Evolutionary conservation across 345 rosid species (phyloP).

Genomic region (Xanthoceras sorbifolium): DNA sequence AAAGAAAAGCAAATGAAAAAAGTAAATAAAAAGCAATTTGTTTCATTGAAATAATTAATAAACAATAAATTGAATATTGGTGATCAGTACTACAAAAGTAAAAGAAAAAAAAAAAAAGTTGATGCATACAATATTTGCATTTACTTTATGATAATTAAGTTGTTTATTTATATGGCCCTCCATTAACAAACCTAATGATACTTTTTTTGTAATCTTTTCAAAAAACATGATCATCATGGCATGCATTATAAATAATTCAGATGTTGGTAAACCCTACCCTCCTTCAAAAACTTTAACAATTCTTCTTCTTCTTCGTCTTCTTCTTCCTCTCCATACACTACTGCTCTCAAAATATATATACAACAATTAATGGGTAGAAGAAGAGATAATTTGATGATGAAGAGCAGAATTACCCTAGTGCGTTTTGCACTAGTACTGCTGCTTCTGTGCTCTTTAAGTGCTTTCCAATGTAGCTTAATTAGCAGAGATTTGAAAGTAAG

Average conservation of each 20-base stretch:
- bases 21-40: not conserved
- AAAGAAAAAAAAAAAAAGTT: not conserved
- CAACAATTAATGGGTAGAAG: constrained; percentile 12
- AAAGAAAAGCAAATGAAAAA: not conserved
- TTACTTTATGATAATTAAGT: constrained; percentile 7
- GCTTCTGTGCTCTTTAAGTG: constrained; percentile 15
- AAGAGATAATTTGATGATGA: not conserved
- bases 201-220: not conserved
- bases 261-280: not conserved
- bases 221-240: not conserved
- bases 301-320: not conserved
- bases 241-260: constrained; percentile 18
- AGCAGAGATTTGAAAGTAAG: not conserved
- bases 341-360: not conserved
- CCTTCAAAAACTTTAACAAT: not conserved
- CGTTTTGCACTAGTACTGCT: not conserved
- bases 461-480: constrained; percentile 15
- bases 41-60: not conserved
- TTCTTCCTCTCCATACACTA: not conserved
- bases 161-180: constrained; percentile 11
- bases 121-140: not conserved
- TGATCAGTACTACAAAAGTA: not conserved
- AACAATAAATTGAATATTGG: not conserved
- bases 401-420: not conserved
- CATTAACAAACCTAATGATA: constrained; percentile 19